Evolutionary conservation across 2,329 filamentous ascomycete genomes (phyloP).

Genomic region (Botrytis tulipae): DNA sequence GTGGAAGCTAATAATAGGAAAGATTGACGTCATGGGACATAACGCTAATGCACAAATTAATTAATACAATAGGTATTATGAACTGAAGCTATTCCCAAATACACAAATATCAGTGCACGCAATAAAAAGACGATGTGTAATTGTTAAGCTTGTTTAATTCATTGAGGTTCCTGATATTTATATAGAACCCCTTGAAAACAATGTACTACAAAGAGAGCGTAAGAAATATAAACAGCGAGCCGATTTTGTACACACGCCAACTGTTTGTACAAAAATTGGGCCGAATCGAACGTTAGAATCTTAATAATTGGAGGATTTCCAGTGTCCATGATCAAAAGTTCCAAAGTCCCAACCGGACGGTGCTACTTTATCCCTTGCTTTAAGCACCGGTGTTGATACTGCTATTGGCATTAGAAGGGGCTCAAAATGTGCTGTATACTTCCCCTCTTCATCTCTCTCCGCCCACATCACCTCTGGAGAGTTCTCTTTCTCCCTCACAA

Average conservation of each 20-base stretch:
- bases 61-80: neutral
- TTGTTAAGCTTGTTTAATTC: neutral
- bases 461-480: neutral
- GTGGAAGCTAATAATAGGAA: neutral
- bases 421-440: neutral
- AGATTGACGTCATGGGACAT: neutral
- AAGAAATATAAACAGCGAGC: neutral
- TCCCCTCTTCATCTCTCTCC: neutral
- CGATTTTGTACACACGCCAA: neutral
- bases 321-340: neutral
- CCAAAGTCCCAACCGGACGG: neutral
- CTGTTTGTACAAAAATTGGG: neutral
- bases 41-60: neutral
- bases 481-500: neutral
- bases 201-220: neutral
- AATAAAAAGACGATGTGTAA: neutral
- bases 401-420: accelerated
- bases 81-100: neutral
- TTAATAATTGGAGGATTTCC: neutral
- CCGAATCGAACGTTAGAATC: neutral
- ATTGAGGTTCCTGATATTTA: neutral
- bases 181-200: neutral
- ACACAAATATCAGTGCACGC: neutral
- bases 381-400: neutral
- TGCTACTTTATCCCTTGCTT: neutral